Evolutionary conservation across 345 rosid species (phyloP).

Genomic region (Citrus medica): DNA sequence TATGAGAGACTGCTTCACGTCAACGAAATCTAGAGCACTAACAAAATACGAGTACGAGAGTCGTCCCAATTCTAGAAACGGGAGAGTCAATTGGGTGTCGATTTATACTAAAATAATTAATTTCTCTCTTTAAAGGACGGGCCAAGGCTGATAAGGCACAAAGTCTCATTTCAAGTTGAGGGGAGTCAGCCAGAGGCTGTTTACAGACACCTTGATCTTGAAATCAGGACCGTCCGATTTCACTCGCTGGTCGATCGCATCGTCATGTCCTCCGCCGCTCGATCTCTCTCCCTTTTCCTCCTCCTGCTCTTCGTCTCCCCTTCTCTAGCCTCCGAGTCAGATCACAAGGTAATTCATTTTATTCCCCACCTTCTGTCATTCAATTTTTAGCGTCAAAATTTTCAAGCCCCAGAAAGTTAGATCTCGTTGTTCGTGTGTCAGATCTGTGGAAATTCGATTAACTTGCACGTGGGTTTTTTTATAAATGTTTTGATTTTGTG

Average conservation of each 20-base stretch:
- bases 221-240: constrained; percentile 16
- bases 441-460: constrained; percentile 28
- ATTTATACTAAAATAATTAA: no score
- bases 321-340: constrained; percentile 72
- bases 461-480: background rate
- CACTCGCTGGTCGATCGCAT: background rate
- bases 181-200: no score
- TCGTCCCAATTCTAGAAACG: no score
- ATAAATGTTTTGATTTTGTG: background rate
- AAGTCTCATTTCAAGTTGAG: no score
- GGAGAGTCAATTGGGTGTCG: no score
- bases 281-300: constrained; percentile 32
- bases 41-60: no score
- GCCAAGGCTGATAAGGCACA: no score
- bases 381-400: background rate
- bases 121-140: no score
- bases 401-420: constrained; percentile 16
- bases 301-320: constrained; percentile 33
- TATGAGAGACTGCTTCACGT: no score
- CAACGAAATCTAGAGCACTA: no score
- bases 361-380: background rate
- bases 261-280: constrained; percentile 53
- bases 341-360: constrained; percentile 72
- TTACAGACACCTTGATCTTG: background rate
- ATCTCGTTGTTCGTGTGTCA: constrained; percentile 22